Evolutionary conservation across 164 flowering plant species (phyloP), one percentile per base, ranked within the genome.

Genomic region (Berberis vulgaris): DNA sequence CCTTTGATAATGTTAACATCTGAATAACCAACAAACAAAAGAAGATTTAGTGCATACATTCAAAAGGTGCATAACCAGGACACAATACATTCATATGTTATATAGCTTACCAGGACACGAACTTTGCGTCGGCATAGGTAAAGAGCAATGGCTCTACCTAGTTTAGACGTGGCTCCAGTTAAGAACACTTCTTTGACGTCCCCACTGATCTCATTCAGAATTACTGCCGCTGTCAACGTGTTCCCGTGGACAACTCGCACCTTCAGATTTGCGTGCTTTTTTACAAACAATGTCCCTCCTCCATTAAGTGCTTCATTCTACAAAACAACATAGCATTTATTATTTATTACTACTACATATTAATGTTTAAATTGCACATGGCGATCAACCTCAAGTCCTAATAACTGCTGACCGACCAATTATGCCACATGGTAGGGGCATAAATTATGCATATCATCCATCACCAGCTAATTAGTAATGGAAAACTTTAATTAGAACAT

Each of bases 121-220:
- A 93, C 79, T 74, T 71, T 73, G 49, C 50, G 67, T 9, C 77
- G 77, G 58, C 92, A 86, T 2, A 93, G 96, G 70, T 94, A 90
- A 49, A 94, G 93, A 11, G 98, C 96, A 71, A 94, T 93, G 63
- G 97, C 96, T 67, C 98, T 76, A 43, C 98, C 98, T 9, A 93
- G 89, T 81, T 93, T 93, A 6, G 98, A 93, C 49, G 98, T 93
- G n/a, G 98, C 94, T 46, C 98, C 98, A 0, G 96, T 84, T 6
- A 93, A 41, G 66, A 93, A 90, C 42, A 88, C 98, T 64, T 93
- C 96, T 41, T 70, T 69, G 1, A 82, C 89, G 65, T 81, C 85
- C 40, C 75, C 62, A 1, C 80, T 81, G 38, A 94, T 76, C 60
- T 88, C 91, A 64, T 87, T 71, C 1, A 94, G 82, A 47, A 85